Base-by-base conservation (phyloP, 106 monocot species). In the Dendrobium officinale region DNA sequence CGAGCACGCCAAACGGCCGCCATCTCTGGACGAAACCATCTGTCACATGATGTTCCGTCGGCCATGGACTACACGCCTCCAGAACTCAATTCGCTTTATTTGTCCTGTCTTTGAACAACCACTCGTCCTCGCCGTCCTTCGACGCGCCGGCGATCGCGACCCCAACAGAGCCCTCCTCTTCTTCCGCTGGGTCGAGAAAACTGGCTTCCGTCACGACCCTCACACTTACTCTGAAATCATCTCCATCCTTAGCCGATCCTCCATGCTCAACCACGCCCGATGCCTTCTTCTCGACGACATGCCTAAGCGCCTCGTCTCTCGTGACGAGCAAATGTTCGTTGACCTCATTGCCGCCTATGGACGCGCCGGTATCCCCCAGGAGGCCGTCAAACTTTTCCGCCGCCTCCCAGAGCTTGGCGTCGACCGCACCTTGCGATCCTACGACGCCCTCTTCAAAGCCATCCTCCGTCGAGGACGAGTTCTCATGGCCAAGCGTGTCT, bases 201-300 rank as follows among this genome's bases (percentile, higher is more conserved):
- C 93, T 8, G 95, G 95, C 29, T 99, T 99, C 88, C 86, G 87
- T 72, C 99, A 95, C 74, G 87, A 88, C 67, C 48, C 27, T 18
- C 43, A 45, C 5, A 95, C 99, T 82, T 95, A 86, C 82, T 56
- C 26, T 41, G 80, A 77, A 56, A 88, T 99, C 48, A 77, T 93
- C 80, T 77, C 81, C 20, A 66, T 90, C 72, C 95, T 99, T 56
- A 49, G 95, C 73, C 84, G 87, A 72, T 45, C 59, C n/a, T 83
- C 79, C 37, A 99, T 99, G 98, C 89, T 99, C 83, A 99, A 99
- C 89, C 98, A 99, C 82, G 95, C 98, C 19, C 92, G 97, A 68
- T 95, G 97, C 85, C 59, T 98, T 80, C 22, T 95, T 82, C 82
- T 98, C 70, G 92, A 92, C 41, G 92, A 92, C 84, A 94, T 95